Evolutionary conservation across 345 rosid genomes (phyloP), one percentile per base, ranked within the genome.

Genomic region (Citrus sp.): DNA sequence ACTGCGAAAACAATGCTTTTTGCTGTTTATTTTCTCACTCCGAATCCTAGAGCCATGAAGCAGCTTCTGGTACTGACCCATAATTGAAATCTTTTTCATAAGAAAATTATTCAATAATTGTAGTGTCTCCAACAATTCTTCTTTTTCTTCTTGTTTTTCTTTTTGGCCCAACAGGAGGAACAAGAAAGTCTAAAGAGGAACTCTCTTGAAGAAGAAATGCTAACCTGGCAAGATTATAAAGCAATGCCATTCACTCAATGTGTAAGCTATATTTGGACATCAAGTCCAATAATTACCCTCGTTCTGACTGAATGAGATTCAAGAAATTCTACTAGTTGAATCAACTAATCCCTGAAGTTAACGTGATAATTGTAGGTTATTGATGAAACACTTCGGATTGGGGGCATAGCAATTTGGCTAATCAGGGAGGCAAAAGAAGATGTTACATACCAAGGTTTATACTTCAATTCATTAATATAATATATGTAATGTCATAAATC

Each of bases 331-430:
- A 37, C 4, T 0, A 4, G 1, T 67, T n/a, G 54, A 35, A 67
- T 25, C 25, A 37, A 38, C 46, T 67, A 22, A 54, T 54, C 0
- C 4, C 12, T 37, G 7, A 7, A 32, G 9, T 66, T 9, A 30
- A 64, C 4, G 1, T 1, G 37, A 64, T 35, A 21, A 64, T 32
- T 30, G 60, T 79, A 94, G 98, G 92, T 94, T 24, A 92, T 92
- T 59, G 96, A 94, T 77, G 98, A 94, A 82, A 90, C 98, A 3
- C 92, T 94, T 38, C 84, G 98, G 24, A 87, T 92, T 13, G 97
- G 94, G 1, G 98, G 98, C 13, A 94, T 94, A 35, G 97, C 98
- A 8, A 94, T 94, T 34, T 94, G 98, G 98, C 71, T 94, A 55
- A 87, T 94, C 91, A 94, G 98, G 82, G 94, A 91, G 83, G 92